Base-by-base conservation (phyloP, 2,329 filamentous ascomycete species). In the Helicocarpus griseus region DNA sequence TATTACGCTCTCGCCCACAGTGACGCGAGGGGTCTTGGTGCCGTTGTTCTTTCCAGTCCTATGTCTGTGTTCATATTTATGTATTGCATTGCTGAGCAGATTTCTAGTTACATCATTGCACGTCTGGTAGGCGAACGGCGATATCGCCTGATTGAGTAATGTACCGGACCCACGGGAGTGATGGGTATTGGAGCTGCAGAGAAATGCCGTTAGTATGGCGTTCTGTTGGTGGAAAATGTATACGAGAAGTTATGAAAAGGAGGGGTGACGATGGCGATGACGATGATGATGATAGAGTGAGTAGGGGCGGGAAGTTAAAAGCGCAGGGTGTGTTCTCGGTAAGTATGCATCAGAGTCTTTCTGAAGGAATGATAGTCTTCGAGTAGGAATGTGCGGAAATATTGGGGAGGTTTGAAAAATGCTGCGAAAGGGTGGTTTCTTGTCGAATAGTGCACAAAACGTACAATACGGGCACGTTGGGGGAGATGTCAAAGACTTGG, bases 121-220 rank as follows among this genome's bases (percentile, higher is more conserved):
- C 86, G 68, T 97, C 91, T n/a, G 91, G 91, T 70, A 97, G 78
- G 62, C 91, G 81, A 54, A 97, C 90, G 24, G 91, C 89, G 66
- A 97, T 97, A 67, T 97, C 91, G 58, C 91, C 91, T 13, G 89
- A 95, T 71, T 97, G 93, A 58, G 91, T 98, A 65, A 98, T 98
- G 73, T 98, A 98, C 64, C 93, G 82, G 24, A 98, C 93, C 93
- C 93, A 98, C 0, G 93, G 93, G 49, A 97, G 75, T 21, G 90
- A 96, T 3, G 90, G 90, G 68, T 98, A 98, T 93, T 98, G 93
- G 58, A 97, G 74, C 90, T 96, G 60, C 47, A 31, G 43, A 24
- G 11, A 44, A 24, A 5, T 5, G 7, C 5, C 11, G 7, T 49
- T 8, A 44, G 40, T 50, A 29, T 19, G 24, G 29, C 29, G 19